phyloP scores from a whole-genome alignment of 805 yeast genomes.

The Metschnikowia kofuensis region DNA sequence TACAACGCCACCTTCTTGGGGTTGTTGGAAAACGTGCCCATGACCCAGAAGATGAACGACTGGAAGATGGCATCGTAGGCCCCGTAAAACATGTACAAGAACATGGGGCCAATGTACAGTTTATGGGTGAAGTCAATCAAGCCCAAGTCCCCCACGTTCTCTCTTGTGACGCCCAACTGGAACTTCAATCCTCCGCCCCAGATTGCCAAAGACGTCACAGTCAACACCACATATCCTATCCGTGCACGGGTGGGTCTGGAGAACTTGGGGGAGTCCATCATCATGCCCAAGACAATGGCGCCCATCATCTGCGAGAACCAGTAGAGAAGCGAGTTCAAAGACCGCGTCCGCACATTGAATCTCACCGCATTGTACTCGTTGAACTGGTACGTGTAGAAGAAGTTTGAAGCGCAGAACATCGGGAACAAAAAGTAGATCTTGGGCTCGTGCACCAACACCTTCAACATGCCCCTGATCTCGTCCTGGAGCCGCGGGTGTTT shows the following conservation, averaged over 20 bases:
- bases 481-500: slow-evolving; percentile 45
- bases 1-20: slow-evolving; percentile 53
- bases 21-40: slow-evolving; percentile 59
- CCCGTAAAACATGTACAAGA: slow-evolving; percentile 63
- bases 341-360: slow-evolving; percentile 58
- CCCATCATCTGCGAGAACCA: slow-evolving; percentile 63
- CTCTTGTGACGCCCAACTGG: slow-evolving; percentile 42
- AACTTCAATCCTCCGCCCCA: slow-evolving; percentile 61
- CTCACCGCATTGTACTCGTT: slow-evolving; percentile 54
- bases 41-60: slow-evolving; percentile 53
- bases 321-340: slow-evolving; percentile 58
- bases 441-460: slow-evolving; percentile 39
- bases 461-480: slow-evolving; percentile 42
- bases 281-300: slow-evolving; percentile 45
- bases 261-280: slow-evolving; percentile 44
- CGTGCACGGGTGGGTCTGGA: slow-evolving; percentile 46
- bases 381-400: slow-evolving; percentile 66
- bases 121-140: slow-evolving; percentile 47
- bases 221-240: slow-evolving; percentile 41
- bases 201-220: slow-evolving; percentile 42
- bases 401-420: slow-evolving; percentile 60
- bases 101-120: slow-evolving; percentile 55
- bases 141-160: slow-evolving; percentile 23
- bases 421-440: slow-evolving; percentile 53
- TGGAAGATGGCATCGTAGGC: slow-evolving; percentile 59